A percentile compares a stretch with the other conserved stretches of the same genome.
Evolutionary conservation across 148 eudicot species (phyloP).

Genomic region (Heliamphora exappendiculata): DNA sequence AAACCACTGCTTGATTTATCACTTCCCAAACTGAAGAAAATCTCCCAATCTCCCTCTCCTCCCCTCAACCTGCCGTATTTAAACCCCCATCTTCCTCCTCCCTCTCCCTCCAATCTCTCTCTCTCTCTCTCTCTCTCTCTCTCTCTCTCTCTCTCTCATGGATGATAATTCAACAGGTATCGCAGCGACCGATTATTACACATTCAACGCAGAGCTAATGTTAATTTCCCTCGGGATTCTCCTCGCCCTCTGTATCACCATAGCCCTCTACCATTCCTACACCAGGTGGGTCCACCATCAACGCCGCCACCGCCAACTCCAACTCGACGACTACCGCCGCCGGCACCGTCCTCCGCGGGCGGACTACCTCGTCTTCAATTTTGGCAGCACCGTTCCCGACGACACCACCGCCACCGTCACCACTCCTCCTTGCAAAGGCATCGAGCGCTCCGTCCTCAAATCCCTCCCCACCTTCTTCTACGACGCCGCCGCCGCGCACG

Average conservation of each 20-base stretch:
- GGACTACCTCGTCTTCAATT: background rate
- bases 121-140: background rate
- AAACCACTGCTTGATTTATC: no score
- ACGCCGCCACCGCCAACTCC: slow-evolving; percentile 4
- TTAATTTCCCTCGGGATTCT: slow-evolving; percentile 18
- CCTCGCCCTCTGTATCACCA: slow-evolving; percentile 13
- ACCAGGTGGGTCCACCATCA: slow-evolving; percentile 15
- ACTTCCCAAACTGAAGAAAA: no score
- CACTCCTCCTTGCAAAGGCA: background rate
- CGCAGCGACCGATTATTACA: background rate
- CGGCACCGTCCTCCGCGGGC: background rate
- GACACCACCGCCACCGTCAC: background rate
- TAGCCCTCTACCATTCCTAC: slow-evolving; percentile 18
- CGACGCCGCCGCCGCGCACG: background rate
- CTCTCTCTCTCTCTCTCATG: slow-evolving; percentile 8
- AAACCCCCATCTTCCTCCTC: slow-evolving; percentile 3
- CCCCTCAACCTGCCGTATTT: background rate
- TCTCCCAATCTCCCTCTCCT: background rate
- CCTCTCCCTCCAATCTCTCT: background rate
- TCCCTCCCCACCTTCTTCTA: slow-evolving; percentile 18
- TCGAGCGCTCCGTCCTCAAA: slow-evolving; percentile 13
- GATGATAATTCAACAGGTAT: background rate
- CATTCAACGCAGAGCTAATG: slow-evolving; percentile 21
- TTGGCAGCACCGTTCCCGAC: background rate
- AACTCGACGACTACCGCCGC: background rate